A percentile compares a stretch with the other conserved stretches of the same genome.
These are phyloP conservation scores for Taiozyma sp. DNA, from an alignment of 1,139 yeast genomes.

Conservation along the genomic window DNA sequence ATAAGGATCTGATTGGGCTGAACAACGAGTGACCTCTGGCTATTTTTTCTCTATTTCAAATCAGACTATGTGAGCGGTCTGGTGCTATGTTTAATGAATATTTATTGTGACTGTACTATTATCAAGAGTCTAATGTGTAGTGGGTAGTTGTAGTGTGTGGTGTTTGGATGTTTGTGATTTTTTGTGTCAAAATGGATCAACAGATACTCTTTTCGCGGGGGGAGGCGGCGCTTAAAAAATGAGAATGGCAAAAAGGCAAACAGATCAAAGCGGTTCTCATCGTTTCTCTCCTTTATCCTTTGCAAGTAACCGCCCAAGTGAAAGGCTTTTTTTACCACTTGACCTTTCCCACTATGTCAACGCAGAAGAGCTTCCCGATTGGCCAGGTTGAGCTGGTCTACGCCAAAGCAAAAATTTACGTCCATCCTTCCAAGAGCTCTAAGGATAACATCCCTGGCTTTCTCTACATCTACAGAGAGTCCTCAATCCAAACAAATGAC, in stretches of 20 bases:
- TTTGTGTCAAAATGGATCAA: background rate
- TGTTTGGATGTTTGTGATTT: background rate
- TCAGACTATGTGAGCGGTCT: background rate
- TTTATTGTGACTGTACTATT: background rate
- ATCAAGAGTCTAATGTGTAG: background rate
- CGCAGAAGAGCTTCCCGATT: constrained; percentile 5
- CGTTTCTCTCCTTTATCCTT: too few species aligned
- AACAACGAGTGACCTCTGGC: constrained; percentile 2
- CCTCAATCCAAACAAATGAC: constrained; percentile 35
- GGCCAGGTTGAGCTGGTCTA: constrained; percentile 16
- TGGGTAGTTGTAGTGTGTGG: background rate
- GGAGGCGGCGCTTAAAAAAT: background rate
- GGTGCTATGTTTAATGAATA: background rate
- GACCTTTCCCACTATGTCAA: background rate
- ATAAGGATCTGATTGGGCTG: constrained; percentile 21
- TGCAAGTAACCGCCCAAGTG: too few species aligned
- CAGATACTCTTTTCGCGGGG: background rate
- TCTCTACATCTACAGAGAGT: constrained; percentile 48
- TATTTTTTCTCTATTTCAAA: background rate
- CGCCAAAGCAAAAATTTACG: constrained; percentile 60
- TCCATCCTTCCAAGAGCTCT: constrained; percentile 74
- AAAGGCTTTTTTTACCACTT: too few species aligned
- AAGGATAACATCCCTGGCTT: constrained; percentile 78
- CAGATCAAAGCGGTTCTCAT: too few species aligned
- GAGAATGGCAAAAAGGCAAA: background rate